Evolutionary conservation across 306 rosid genomes (phyloP), one percentile per base, ranked within the genome.

Genomic region (Castanea crenata): DNA sequence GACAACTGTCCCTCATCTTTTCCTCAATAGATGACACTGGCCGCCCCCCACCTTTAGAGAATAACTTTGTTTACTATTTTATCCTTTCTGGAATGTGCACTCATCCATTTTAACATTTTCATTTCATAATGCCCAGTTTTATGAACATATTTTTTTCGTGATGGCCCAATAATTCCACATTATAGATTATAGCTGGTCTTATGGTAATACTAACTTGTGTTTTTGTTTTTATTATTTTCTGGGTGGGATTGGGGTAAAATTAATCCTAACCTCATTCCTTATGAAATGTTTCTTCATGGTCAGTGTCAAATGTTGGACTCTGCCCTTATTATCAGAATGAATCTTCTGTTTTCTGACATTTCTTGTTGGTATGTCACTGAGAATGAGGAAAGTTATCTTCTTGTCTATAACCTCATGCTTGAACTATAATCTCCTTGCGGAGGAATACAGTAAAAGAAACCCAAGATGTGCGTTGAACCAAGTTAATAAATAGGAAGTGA

Each of bases 321-420:
- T 5, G 51, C 72, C 72, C 29, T 67, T 67, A 19, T 35, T 46
- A 16, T 32, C 18, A 9, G n/a, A 31, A 32, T 5, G 20, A 29
- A 16, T 64, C 70, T 64, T 14, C 20, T 29, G 34, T 29, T 32
- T 8, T 31, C 32, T 64, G 70, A 18, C 70, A 31, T 27, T 16
- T 64, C 72, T 67, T 35, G 46, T 67, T 18, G 71, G 35, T 67
- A 18, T 19, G 27, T 67, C 12, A 67, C 71, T 32, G 13, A 32
- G 71, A 13, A 64, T 32, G 71, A 64, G 44, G 71, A 64, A 64
- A 64, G 46, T n/a, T 29, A 63, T 29, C 69, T 63, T 63, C 69
- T 29, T 63, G 69, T 63, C 44, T 34, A 29, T 5, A 21, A 29
- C 69, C 29, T 27, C 3, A 3, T 64, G n/a, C 46, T 5, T 64